phyloP scores from a whole-genome alignment of 176 grass and related monocot species.

The Elymus sibiricus region DNA sequence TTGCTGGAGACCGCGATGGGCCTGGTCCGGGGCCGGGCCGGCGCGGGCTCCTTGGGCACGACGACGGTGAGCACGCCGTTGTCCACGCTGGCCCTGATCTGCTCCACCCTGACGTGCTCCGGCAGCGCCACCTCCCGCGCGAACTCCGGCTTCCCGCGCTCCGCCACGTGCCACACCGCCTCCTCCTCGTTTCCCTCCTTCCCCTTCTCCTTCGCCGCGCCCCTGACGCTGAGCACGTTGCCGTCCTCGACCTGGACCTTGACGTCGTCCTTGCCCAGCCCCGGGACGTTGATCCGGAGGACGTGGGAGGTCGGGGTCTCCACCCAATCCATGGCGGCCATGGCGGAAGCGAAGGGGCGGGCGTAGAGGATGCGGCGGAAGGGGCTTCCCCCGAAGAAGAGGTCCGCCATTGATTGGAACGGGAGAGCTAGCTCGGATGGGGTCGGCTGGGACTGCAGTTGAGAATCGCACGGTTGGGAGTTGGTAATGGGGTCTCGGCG shows the following conservation, averaged over 20 bases:
- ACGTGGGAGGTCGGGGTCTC: conserved; percentile 78
- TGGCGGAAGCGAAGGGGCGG: conserved; percentile 19
- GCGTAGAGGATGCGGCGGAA: conserved; percentile 62
- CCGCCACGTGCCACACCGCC: conserved; percentile 66
- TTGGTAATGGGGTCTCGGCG: no score
- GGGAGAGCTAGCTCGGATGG: no score
- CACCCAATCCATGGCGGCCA: conserved; percentile 75
- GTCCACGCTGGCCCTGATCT: conserved; percentile 69
- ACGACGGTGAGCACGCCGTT: conserved; percentile 79
- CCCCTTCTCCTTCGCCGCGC: background rate
- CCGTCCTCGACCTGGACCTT: conserved; percentile 79
- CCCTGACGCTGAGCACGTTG: conserved; percentile 64
- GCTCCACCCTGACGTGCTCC: conserved; percentile 47
- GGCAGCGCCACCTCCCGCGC: conserved; percentile 63
- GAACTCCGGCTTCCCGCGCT: conserved; percentile 66
- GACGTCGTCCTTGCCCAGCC: conserved; percentile 67
- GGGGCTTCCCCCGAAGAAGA: conserved; percentile 47
- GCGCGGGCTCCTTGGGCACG: conserved; percentile 59
- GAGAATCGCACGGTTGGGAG: no score
- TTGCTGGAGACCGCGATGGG: conserved; percentile 77
- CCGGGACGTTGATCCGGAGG: conserved; percentile 69
- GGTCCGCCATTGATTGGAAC: conserved; percentile 37
- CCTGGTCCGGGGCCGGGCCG: conserved; percentile 49
- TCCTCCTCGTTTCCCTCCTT: conserved; percentile 28
- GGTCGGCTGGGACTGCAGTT: no score